Evolutionary conservation across 192 early-diverging fungal genomes (phyloP), one percentile per base, ranked within the genome.

Genomic region (Coemansia sp.): DNA sequence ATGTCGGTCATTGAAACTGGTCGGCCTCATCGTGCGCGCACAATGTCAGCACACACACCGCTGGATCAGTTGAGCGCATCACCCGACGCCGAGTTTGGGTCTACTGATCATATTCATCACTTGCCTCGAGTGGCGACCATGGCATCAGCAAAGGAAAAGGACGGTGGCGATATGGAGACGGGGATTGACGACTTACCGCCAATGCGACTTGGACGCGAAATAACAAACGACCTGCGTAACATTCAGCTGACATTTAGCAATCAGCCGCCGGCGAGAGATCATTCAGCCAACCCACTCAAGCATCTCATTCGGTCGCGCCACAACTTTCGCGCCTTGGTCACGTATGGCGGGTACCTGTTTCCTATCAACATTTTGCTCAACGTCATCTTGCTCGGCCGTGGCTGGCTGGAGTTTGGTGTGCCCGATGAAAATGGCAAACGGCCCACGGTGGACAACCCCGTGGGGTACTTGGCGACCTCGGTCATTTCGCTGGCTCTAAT

Each of bases 311-410:
- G 72, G 38, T 84, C 81, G 14, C 70, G 66, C 38, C 77, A 84
- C 77, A 84, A 84, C 81, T 84, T 73, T 45, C 81, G 81, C 21
- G 77, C 73, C 10, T 36, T 84, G 63, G 81, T 84, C 31, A 73
- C 81, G 4, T 84, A 78, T 31, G 81, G 73, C 36, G 81, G 81
- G 9, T 84, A 84, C 60, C 48, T 84, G 36, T 69, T 84, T 37
- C 81, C 81, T 2, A 77, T 84, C 67, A 84, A 84, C 62, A 69
- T 84, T 19, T 39, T 84, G 48, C 77, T 84, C 41, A 84, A 84
- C 32, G 77, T 84, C 32, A 84, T 84, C 36, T 42, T 78, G 44
- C 73, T 84, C 7, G 81, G 73, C 2, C 76, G 77, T 29, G 81
- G 81, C 31, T 84, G 81, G 81, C 67, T 84, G n/a, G 65, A 78